Base-by-base conservation (phyloP, 2,329 filamentous ascomycete species). In the Bertia moriformis region DNA sequence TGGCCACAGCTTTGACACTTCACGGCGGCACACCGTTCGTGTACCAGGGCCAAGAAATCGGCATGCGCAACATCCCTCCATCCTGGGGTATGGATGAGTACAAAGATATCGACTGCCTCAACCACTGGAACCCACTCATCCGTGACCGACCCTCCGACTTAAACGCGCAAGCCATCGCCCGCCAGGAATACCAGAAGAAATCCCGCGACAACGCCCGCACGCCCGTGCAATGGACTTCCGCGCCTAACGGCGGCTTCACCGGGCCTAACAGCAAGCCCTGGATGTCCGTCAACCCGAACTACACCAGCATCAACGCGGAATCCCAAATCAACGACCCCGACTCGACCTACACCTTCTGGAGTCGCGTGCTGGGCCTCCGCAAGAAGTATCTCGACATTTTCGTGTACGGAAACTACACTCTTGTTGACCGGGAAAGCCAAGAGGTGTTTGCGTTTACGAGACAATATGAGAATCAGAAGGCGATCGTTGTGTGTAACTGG, bases 41-140 rank as follows among this genome's bases (percentile, higher is more conserved):
- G n/a, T 82, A 79, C 50, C 77, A 82, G 51, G 78, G 78, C 12
- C 74, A 83, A 50, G 78, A 83, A 54, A 62, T 82, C 22, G 78
- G 74, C 14, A 79, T 80, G 70, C 61, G 66, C 22, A 81, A 81
- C 47, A 63, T 78, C 15, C 76, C 78, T 2, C 55, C 56, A 7
- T 61, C 66, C 3, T 81, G 78, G 73, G 57, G 58, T 1, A 71
- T 81, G 39, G 61, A 71, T 3, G 71, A 81, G 46, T 87, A 83
- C 57, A 73, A 77, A 51, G 81, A 86, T 44, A 65, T 85, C 29
- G 69, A 78, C 43, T 66, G 60, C 14, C 48, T 70, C n/a, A 69
- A 66, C 41, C 61, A 67, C 39, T 72, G 63, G 65, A 56, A 60
- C 15, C 37, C 47, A 60, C 4, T 48, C 49, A 60, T 59, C 42